Base-by-base conservation (phyloP, 345 rosid genomes). In the Draba incana region DNA sequence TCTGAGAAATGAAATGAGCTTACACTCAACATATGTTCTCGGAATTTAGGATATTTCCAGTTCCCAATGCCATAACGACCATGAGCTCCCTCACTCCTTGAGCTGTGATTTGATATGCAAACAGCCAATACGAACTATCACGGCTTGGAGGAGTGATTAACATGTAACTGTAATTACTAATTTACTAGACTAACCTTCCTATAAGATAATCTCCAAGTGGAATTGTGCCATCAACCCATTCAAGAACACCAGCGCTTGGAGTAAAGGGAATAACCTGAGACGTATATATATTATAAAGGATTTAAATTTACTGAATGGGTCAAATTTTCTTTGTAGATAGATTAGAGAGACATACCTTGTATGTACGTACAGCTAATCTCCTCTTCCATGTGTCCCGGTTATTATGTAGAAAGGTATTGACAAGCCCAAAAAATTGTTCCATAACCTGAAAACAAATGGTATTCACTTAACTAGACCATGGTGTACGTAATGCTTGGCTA, bases 211-310 rank as follows among this genome's bases (percentile, higher is more conserved):
- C 97, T 71, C 96, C 97, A 49, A 93, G 87, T 64, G 98, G 98
- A 75, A 90, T 69, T 58, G 98, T 93, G 62, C 98, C 98, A 81
- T 87, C 82, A 57, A 93, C 98, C 98, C 97, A 93, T 77, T 93
- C 98, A 69, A 93, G 92, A 77, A 93, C 96, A 69, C 98, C 98
- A 64, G 96, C 98, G 75, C 97, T 93, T 48, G 98, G 98, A 64
- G 97, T 93, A 74, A 93, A 93, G 62, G 98, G 96, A 78, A 93
- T 77, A 69, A 93, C 97, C 98, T 93, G 82, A 69, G 30, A 70
- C 5, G 52, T 47, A 66, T 50, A 13, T 50, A n/a, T 37, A 33
- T 24, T 48, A 35, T 51, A 33, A 30, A 38, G 20, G 15, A 30
- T 25, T 66, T 60, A 8, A 74, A 35, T 55, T 37, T 16, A 62